Percentiles rank a stretch among this genome's conserved stretches.
These are phyloP conservation scores for Polygonum maritimum DNA, from an alignment of 148 eudicot species.

Conservation along the genomic window DNA sequence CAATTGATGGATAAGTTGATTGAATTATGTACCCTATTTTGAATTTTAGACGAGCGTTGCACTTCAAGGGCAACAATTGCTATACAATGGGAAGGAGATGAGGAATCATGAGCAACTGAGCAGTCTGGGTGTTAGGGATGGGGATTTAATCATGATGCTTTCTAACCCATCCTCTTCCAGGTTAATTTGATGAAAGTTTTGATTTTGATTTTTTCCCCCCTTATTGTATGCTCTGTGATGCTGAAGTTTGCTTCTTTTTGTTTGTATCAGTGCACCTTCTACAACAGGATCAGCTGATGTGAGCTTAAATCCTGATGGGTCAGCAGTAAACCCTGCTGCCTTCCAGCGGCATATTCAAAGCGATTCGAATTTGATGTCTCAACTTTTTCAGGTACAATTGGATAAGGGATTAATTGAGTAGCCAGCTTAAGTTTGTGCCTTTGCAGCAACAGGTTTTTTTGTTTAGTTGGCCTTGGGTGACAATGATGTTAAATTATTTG, in stretches of 20 bases:
- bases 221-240: neutral
- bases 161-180: slow-evolving; percentile 35
- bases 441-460: neutral
- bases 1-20: neutral
- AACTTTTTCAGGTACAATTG: slow-evolving; percentile 59
- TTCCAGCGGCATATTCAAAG: slow-evolving; percentile 71
- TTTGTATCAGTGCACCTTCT: slow-evolving; percentile 34
- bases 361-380: slow-evolving; percentile 81
- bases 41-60: slow-evolving; percentile 58
- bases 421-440: neutral
- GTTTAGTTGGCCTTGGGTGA: neutral
- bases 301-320: slow-evolving; percentile 82
- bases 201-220: neutral
- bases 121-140: slow-evolving; percentile 69
- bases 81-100: slow-evolving; percentile 86
- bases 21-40: neutral
- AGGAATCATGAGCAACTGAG: slow-evolving; percentile 68
- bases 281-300: slow-evolving; percentile 18
- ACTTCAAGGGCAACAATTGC: slow-evolving; percentile 72
- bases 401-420: neutral
- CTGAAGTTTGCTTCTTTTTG: neutral
- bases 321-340: slow-evolving; percentile 91
- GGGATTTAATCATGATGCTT: slow-evolving; percentile 95
- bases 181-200: slow-evolving; percentile 5
- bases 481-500: neutral